Conservation (phyloP, 2,329 filamentous ascomycete genomes). For the Scedosporium apiospermum region DNA sequence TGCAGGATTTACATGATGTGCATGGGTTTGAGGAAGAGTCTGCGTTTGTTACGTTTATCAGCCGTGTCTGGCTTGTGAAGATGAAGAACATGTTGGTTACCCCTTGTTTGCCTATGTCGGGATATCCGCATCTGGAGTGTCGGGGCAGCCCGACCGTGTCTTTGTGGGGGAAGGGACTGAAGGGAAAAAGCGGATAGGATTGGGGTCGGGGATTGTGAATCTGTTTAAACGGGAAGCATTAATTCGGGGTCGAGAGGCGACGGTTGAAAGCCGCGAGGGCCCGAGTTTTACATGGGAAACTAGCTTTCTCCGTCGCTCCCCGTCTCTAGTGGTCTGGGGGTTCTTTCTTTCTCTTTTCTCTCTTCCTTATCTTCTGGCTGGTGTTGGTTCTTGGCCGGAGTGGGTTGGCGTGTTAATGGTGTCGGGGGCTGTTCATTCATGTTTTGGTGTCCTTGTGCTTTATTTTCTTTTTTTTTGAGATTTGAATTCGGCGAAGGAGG, state of each 20-base stretch:
- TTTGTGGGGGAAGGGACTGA: background rate
- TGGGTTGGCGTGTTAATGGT: constrained; percentile 1
- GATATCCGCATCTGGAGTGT: background rate
- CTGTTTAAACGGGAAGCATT: background rate
- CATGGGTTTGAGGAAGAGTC: background rate
- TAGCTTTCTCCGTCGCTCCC: background rate
- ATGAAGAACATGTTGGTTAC: background rate
- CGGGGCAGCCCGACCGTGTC: background rate
- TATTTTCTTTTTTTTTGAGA: constrained; percentile 4
- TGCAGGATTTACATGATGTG: constrained; percentile 1
- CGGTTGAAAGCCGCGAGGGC: background rate
- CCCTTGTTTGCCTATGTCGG: constrained; percentile 3
- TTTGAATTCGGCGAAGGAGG: constrained; percentile 1
- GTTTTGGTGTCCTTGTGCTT: constrained; percentile 1
- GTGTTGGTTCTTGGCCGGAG: constrained; percentile 3
- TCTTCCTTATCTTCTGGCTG: background rate
- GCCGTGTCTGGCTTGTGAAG: background rate
- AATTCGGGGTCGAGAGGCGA: background rate
- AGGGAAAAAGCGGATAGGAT: background rate
- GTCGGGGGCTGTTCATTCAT: background rate
- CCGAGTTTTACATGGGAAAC: background rate
- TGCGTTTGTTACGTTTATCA: background rate
- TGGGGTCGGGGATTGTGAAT: background rate
- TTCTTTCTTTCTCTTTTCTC: background rate
- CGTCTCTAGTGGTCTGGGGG: background rate